Conservation (phyloP, 2,329 filamentous ascomycete species). For the Fusarium chaquense region DNA sequence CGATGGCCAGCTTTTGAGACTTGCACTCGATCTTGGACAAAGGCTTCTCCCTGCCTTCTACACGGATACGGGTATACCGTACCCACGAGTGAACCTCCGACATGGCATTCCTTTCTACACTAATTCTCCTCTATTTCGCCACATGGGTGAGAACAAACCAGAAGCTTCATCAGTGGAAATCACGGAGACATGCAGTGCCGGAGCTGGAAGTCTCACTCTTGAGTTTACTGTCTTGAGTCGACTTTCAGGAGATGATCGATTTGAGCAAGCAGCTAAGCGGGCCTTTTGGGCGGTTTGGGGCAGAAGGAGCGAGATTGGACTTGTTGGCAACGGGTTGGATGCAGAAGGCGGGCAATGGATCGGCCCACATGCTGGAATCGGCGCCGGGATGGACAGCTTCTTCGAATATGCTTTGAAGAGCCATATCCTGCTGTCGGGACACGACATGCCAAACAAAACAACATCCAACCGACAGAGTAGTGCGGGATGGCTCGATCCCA, state of each 20-base stretch:
- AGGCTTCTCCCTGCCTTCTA: conserved; percentile 92
- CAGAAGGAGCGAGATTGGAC: conserved; percentile 82
- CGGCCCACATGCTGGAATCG: conserved; percentile 89
- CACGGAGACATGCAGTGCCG: conserved; percentile 96
- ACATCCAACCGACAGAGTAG: conserved; percentile 57
- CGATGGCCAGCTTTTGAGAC: conserved; percentile 88
- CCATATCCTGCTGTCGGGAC: conserved; percentile 87
- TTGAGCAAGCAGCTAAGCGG: conserved; percentile 88
- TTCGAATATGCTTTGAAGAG: conserved; percentile 98
- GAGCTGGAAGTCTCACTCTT: conserved; percentile 93
- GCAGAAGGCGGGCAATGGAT: conserved; percentile 93
- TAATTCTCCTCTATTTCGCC: conserved; percentile 82
- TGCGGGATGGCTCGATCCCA: conserved; percentile 70
- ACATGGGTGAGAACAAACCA: conserved; percentile 50
- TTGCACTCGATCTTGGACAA: conserved; percentile 86
- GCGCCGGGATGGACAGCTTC: conserved; percentile 96
- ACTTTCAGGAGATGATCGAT: conserved; percentile 86
- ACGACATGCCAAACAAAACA: conserved; percentile 66
- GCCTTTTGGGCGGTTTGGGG: conserved; percentile 99
- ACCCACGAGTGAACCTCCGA: conserved; percentile 91
- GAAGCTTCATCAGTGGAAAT: conserved; percentile 70
- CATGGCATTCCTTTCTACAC: conserved; percentile 92
- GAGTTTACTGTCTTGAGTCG: conserved; percentile 93
- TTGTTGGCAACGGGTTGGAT: conserved; percentile 93
- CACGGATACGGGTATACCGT: conserved; percentile 90